Evolutionary conservation across 192 early-diverging fungal genomes (phyloP).

Genomic region (Mortierella claussenii): DNA sequence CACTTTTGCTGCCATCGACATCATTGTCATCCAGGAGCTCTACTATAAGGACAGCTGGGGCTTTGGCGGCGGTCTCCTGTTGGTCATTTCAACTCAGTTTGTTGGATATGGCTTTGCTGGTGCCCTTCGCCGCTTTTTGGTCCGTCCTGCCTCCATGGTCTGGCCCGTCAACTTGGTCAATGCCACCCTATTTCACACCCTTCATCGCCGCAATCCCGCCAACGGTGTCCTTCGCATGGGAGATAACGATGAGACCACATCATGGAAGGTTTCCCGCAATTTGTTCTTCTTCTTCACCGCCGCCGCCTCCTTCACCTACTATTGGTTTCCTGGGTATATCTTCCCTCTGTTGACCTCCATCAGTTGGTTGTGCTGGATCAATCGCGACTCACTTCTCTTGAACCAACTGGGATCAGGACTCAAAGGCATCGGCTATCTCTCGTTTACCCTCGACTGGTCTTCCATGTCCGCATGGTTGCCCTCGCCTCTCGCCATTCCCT

Average conservation of each 20-base stretch:
- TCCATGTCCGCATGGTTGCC: slow-evolving; percentile 62
- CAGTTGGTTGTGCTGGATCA: slow-evolving; percentile 62
- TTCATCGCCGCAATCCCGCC: slow-evolving; percentile 69
- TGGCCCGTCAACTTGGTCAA: slow-evolving; percentile 86
- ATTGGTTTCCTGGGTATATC: slow-evolving; percentile 65
- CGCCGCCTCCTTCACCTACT: slow-evolving; percentile 57
- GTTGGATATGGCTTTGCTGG: slow-evolving; percentile 77
- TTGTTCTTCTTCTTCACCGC: slow-evolving; percentile 62
- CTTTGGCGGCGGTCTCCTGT: slow-evolving; percentile 67
- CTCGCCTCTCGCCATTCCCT: slow-evolving; percentile 78
- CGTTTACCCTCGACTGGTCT: slow-evolving; percentile 81
- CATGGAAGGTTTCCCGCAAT: slow-evolving; percentile 59
- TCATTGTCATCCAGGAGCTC: slow-evolving; percentile 73
- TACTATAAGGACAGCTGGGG: slow-evolving; percentile 79
- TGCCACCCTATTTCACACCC: slow-evolving; percentile 80
- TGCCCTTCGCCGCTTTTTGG: slow-evolving; percentile 77
- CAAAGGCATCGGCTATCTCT: slow-evolving; percentile 75
- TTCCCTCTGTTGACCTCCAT: slow-evolving; percentile 76
- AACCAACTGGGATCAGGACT: slow-evolving; percentile 65
- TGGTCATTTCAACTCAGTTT: slow-evolving; percentile 74
- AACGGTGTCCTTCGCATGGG: slow-evolving; percentile 20
- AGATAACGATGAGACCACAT: slow-evolving; percentile 20
- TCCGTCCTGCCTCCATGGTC: slow-evolving; percentile 86
- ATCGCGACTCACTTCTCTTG: slow-evolving; percentile 57
- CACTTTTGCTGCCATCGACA: slow-evolving; percentile 80